Base-by-base conservation (phyloP, 768 basidiomycete genomes). In the Dioszegia aurantiaca region DNA sequence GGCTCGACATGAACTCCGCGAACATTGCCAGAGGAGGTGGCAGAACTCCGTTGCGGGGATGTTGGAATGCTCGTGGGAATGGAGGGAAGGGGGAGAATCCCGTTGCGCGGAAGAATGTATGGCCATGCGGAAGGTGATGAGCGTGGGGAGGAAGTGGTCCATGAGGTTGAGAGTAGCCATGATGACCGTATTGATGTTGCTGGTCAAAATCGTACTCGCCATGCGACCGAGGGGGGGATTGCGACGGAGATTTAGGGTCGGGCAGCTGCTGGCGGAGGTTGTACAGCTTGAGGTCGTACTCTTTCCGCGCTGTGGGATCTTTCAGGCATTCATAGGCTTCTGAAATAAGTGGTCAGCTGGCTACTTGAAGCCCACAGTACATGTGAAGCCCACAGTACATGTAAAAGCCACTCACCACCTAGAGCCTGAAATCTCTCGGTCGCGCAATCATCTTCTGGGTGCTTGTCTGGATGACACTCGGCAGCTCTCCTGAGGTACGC, bases 391-490 rank as follows among this genome's bases (percentile, higher is more conserved):
- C n/a, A 11, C 52, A 55, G 24, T 28, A 10, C 2, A 14, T 12
- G 27, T 19, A n/a, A 30, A 26, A 19, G 11, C 26, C 9, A 48
- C 66, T 60, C 41, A 67, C 66, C 56, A n/a, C 61, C 59, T 27
- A 67, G n/a, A 36, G 51, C 36, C 40, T 64, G 62, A 28, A 67
- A 67, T n/a, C 24, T 24, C 31, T 54, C 60, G 31, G 56, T 64
- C 21, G 66, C 66, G 5, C 28, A 16, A 2, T 57, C 41, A 58
- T 64, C 60, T n/a, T 56, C 56, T n/a, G 57, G 39, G 44, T 49
- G 36, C 37, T 58, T 62, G 39, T 67, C 66, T 0, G 66, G 66
- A 60, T 67, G 66, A 48, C 62, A 64, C 42, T 45, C 53, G 3
- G 60, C 47, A 11, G 66, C 66, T 44, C 30, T 42, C 39, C 46